These are phyloP conservation scores for Colletotrichum filicis DNA, from an alignment of 2,329 filamentous ascomycete species.

Conservation along the genomic window DNA sequence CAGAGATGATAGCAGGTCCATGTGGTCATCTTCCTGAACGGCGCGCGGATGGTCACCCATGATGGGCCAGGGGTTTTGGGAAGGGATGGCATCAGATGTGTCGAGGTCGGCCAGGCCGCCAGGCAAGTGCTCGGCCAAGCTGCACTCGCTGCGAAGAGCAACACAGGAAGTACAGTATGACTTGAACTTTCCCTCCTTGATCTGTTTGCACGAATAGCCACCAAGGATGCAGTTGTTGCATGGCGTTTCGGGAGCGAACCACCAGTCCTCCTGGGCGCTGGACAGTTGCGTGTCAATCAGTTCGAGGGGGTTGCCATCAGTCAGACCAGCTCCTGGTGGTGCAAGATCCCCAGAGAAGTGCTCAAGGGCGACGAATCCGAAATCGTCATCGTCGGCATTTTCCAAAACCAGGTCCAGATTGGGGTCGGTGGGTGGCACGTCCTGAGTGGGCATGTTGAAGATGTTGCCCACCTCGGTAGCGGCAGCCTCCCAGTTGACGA, in stretches of 20 bases:
- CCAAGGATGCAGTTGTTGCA: slow-evolving; percentile 64
- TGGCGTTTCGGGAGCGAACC: slow-evolving; percentile 58
- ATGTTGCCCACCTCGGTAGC: slow-evolving; percentile 49
- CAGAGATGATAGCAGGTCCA: slow-evolving; percentile 45
- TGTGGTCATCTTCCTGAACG: slow-evolving; percentile 36
- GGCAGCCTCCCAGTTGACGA: slow-evolving; percentile 71
- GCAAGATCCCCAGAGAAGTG: slow-evolving; percentile 61
- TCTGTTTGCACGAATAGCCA: slow-evolving; percentile 69
- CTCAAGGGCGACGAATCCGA: slow-evolving; percentile 68
- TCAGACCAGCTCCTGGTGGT: slow-evolving; percentile 42
- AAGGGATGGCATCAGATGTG: slow-evolving; percentile 39
- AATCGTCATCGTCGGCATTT: slow-evolving; percentile 68
- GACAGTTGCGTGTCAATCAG: slow-evolving; percentile 2
- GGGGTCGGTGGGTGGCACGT: slow-evolving; percentile 48
- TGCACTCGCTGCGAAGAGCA: slow-evolving; percentile 68
- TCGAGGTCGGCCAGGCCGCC: slow-evolving; percentile 5
- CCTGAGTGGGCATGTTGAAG: slow-evolving; percentile 46
- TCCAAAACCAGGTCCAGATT: slow-evolving; percentile 66
- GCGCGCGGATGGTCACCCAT: slow-evolving; percentile 42
- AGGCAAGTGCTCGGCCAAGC: slow-evolving; percentile 52
- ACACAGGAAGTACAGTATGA: slow-evolving; percentile 73
- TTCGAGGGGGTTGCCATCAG: neutral
- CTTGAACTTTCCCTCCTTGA: slow-evolving; percentile 68
- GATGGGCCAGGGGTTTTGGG: slow-evolving; percentile 39
- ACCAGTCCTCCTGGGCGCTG: slow-evolving; percentile 42